A percentile compares a stretch with the other conserved stretches of the same genome.
Conservation (phyloP, 768 basidiomycete genomes). For the Tylopilus sp. region DNA sequence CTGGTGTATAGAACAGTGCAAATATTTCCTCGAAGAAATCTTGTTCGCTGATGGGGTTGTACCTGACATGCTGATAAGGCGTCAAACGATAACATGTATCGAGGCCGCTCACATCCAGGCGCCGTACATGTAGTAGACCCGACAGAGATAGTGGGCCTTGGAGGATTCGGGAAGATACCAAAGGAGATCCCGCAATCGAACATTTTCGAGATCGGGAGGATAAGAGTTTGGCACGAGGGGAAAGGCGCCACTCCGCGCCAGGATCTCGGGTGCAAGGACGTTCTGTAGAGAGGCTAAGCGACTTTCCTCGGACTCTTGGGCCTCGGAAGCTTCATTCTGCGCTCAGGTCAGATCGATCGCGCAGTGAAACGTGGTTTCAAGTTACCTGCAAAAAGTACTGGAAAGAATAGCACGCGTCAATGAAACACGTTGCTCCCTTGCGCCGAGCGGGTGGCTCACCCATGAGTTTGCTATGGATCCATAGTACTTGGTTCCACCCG, state of each 20-base stretch:
- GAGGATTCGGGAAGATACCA: conserved; percentile 68
- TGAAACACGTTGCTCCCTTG: neutral
- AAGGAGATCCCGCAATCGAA: conserved; percentile 54
- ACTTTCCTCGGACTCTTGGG: conserved; percentile 46
- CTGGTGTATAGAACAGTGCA: conserved; percentile 51
- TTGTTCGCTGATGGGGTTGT: conserved; percentile 60
- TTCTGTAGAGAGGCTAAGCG: conserved; percentile 47
- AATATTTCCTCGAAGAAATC: conserved; percentile 62
- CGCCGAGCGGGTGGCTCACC: conserved; percentile 37
- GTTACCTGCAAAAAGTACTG: conserved; percentile 74
- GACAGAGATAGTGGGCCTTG: conserved; percentile 57
- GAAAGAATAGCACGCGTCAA: conserved; percentile 7
- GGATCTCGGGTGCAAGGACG: conserved; percentile 59
- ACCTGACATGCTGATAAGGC: conserved; percentile 40
- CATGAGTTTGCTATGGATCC: conserved; percentile 76
- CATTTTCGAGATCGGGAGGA: conserved; percentile 38
- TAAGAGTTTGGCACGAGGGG: conserved; percentile 49
- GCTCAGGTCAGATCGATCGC: conserved; percentile 8
- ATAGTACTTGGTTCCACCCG: conserved; percentile 72
- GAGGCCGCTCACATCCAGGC: conserved; percentile 61
- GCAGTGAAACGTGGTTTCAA: neutral
- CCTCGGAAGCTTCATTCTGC: conserved; percentile 61
- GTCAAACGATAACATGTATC: neutral
- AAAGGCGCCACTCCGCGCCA: conserved; percentile 62
- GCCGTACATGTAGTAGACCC: conserved; percentile 60